Conservation (phyloP, 2,329 filamentous ascomycete species). For the Alternaria rosae region DNA sequence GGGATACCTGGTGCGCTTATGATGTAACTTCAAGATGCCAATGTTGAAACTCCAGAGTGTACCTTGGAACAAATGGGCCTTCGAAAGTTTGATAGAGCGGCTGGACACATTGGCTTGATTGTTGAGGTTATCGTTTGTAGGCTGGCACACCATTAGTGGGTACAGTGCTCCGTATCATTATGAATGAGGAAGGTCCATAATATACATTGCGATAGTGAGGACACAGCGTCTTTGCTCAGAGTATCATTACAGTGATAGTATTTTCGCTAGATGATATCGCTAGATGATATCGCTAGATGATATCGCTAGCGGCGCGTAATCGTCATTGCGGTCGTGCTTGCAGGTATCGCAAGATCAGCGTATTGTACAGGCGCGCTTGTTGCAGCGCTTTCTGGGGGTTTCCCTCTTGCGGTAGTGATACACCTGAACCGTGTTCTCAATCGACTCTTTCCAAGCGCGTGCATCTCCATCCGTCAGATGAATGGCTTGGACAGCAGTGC, state of each 20-base stretch:
- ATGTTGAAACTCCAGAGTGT: not conserved
- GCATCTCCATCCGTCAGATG: not conserved
- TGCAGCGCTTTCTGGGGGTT: not conserved
- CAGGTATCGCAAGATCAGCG: conserved; percentile 26
- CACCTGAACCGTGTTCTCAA: conserved; percentile 1
- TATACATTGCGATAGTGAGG: conserved; percentile 14
- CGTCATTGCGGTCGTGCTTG: conserved; percentile 28
- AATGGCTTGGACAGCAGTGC: not conserved
- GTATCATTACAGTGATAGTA: conserved; percentile 20
- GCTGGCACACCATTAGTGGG: conserved; percentile 18
- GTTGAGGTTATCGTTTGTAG: conserved; percentile 7
- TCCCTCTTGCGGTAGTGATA: not conserved
- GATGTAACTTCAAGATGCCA: not conserved
- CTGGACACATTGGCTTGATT: not conserved
- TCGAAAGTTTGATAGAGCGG: not conserved
- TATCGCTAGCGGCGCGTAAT: conserved; percentile 19
- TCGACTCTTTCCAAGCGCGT: not conserved
- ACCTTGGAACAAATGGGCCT: not conserved
- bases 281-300: too few species aligned
- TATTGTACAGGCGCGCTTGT: conserved; percentile 30
- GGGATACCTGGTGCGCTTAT: not conserved
- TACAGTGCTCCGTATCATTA: conserved; percentile 11
- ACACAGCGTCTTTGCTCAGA: conserved; percentile 17
- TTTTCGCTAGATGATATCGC: conserved; percentile 24
- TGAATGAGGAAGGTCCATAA: conserved; percentile 27